Evolutionary conservation across 352 stramenopile genomes (phyloP).

Genomic region (Aphanomyces astaci): DNA sequence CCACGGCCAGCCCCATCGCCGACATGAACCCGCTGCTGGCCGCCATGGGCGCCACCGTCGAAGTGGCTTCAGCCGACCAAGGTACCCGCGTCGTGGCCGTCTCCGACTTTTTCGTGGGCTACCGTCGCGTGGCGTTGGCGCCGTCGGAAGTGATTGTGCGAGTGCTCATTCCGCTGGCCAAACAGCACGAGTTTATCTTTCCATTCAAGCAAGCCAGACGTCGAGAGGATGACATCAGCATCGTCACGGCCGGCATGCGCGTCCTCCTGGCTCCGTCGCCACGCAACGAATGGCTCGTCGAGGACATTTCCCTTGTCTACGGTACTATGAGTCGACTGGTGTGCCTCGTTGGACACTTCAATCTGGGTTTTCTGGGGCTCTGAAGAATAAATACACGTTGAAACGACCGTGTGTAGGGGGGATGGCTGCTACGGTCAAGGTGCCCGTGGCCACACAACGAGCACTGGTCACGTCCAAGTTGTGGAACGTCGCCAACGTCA

Average conservation of each 20-base stretch:
- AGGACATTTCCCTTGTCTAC: not conserved
- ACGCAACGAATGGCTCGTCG: not conserved
- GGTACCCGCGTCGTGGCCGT: conserved; percentile 49
- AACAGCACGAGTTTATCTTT: conserved; percentile 87
- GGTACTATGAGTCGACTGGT: no score
- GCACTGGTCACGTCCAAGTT: conserved; percentile 69
- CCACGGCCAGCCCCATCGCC: conserved; percentile 95
- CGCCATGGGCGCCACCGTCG: conserved; percentile 68
- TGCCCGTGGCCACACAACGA: conserved; percentile 38
- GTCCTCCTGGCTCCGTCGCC: conserved; percentile 34
- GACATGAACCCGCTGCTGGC: conserved; percentile 97
- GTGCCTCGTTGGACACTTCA: no score
- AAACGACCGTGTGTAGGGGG: no score
- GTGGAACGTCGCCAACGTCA: conserved; percentile 76
- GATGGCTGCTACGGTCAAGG: conserved; percentile 65
- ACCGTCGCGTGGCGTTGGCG: conserved; percentile 88
- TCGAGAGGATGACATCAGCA: conserved; percentile 96
- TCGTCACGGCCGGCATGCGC: conserved; percentile 92
- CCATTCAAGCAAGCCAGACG: conserved; percentile 94
- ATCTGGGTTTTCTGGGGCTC: no score
- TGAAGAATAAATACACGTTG: no score
- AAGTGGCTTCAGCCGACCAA: conserved; percentile 37
- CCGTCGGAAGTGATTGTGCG: conserved; percentile 86
- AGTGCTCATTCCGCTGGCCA: conserved; percentile 85
- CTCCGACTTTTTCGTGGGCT: conserved; percentile 92